phyloP scores from a whole-genome alignment of 1,284 basidiomycete species.

The Leccinum holopus region DNA sequence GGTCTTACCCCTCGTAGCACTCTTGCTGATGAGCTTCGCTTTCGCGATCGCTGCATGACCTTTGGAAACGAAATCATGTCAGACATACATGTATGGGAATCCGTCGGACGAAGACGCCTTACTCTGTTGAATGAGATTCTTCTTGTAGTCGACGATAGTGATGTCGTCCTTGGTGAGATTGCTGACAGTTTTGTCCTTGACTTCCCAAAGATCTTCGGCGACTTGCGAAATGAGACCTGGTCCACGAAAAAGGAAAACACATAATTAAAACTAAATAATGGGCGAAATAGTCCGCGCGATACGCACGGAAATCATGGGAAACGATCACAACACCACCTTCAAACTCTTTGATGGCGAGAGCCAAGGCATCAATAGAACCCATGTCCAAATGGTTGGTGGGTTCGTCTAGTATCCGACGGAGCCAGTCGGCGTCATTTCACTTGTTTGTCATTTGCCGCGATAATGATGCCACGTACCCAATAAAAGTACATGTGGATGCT shows the following conservation, averaged over 20 bases:
- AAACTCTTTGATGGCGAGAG: conserved; percentile 93
- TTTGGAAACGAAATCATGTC: conserved; percentile 28
- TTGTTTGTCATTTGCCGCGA: conserved; percentile 10
- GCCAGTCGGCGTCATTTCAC: conserved; percentile 4
- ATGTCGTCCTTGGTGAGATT: conserved; percentile 91
- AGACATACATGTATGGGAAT: conserved; percentile 16
- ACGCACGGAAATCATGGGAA: conserved; percentile 92
- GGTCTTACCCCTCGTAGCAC: conserved; percentile 59
- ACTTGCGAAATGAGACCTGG: conserved; percentile 90
- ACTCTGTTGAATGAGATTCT: conserved; percentile 70
- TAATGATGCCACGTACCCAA: conserved; percentile 51
- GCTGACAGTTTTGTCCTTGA: conserved; percentile 90
- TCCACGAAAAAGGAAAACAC: conserved; percentile 8
- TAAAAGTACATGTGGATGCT: conserved; percentile 88
- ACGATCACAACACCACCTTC: conserved; percentile 98
- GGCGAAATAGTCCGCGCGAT: conserved; percentile 6
- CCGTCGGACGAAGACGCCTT: conserved; percentile 28
- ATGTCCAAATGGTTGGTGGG: conserved; percentile 96
- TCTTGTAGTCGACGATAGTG: conserved; percentile 90
- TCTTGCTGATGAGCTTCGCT: conserved; percentile 89
- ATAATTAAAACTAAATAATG: conserved; percentile 14
- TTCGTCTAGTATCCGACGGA: conserved; percentile 51
- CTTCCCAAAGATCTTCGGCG: conserved; percentile 98
- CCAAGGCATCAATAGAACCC: conserved; percentile 95
- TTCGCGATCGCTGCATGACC: conserved; percentile 82